These are phyloP conservation scores for Epicoccum sorghinum DNA, from an alignment of 2,329 filamentous ascomycete species.

Conservation along the genomic window DNA sequence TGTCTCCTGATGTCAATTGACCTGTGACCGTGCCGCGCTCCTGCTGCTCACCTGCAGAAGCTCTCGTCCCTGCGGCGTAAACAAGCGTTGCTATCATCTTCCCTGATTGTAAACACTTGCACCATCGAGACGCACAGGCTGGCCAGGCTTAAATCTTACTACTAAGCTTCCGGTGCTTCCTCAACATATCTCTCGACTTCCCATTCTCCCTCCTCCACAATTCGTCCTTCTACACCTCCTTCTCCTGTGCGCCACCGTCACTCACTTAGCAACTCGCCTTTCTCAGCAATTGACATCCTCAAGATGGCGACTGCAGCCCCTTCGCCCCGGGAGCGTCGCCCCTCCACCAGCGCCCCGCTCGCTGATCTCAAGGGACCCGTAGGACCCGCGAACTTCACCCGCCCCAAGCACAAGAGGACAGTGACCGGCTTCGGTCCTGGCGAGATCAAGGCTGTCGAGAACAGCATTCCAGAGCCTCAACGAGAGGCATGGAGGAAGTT, in stretches of 20 bases:
- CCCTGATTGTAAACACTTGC: constrained; percentile 12
- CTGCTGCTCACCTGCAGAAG: constrained; percentile 8
- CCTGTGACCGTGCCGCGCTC: constrained; percentile 7
- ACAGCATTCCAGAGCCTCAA: constrained; percentile 86
- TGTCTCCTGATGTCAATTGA: constrained; percentile 16
- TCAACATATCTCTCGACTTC: neutral
- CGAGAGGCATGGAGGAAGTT: constrained; percentile 75
- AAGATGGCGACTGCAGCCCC: constrained; percentile 40
- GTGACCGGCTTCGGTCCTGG: constrained; percentile 88
- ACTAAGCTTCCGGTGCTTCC: constrained; percentile 11
- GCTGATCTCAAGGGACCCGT: constrained; percentile 85
- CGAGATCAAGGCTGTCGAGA: constrained; percentile 94
- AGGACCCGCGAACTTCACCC: constrained; percentile 77
- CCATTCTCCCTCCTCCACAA: constrained; percentile 14
- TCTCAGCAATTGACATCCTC: constrained; percentile 37
- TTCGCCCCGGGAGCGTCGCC: constrained; percentile 74
- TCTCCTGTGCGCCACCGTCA: constrained; percentile 31
- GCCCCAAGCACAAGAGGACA: constrained; percentile 97
- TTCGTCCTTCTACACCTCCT: constrained; percentile 35
- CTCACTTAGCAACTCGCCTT: constrained; percentile 31
- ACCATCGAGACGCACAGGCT: constrained; percentile 6
- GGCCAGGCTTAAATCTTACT: constrained; percentile 7
- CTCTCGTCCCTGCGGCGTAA: constrained; percentile 9
- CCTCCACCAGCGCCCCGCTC: constrained; percentile 81
- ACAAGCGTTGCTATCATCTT: constrained; percentile 13